A percentile compares a stretch with the other conserved stretches of the same genome.
phyloP scores from a whole-genome alignment of 2,329 filamentous ascomycete species.

The Fusarium algeriense region DNA sequence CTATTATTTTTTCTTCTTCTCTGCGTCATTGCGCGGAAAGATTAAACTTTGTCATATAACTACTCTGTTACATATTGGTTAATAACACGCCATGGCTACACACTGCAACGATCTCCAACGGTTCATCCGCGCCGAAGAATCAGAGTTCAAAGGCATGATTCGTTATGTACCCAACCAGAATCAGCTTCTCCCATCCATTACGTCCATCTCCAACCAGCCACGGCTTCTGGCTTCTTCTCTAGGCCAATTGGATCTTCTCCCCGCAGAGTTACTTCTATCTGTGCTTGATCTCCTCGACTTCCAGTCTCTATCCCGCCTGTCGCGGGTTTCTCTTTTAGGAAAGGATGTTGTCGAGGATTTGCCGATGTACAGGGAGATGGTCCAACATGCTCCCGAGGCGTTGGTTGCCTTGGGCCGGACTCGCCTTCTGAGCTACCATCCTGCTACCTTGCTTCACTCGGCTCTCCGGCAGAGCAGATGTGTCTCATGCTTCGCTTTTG shows the following conservation, averaged over 20 bases:
- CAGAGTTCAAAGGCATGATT: constrained; percentile 41
- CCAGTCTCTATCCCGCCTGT: constrained; percentile 48
- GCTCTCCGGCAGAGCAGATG: constrained; percentile 45
- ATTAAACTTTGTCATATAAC: constrained; percentile 5
- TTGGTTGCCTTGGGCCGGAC: constrained; percentile 45
- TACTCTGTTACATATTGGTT: constrained; percentile 1
- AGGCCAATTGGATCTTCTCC: constrained; percentile 46
- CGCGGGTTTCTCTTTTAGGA: constrained; percentile 42
- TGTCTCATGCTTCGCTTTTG: constrained; percentile 48
- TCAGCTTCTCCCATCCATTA: constrained; percentile 21
- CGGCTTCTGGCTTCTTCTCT: constrained; percentile 35
- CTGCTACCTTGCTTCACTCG: constrained; percentile 38
- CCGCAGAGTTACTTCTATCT: constrained; percentile 44
- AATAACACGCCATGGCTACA: constrained; percentile 16
- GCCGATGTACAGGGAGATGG: constrained; percentile 56
- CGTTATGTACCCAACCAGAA: constrained; percentile 18
- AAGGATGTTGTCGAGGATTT: constrained; percentile 47
- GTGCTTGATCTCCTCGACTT: constrained; percentile 47
- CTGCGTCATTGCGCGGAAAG: constrained; percentile 8
- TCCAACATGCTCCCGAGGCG: constrained; percentile 55
- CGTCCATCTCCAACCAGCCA: constrained; percentile 14
- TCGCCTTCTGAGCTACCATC: constrained; percentile 38
- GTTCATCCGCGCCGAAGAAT: constrained; percentile 31
- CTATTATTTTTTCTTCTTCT: constrained; percentile 17
- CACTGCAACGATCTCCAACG: constrained; percentile 20